phyloP scores from a whole-genome alignment of 2,329 filamentous ascomycete species.

The Cladosporium austrohemisphaericum region DNA sequence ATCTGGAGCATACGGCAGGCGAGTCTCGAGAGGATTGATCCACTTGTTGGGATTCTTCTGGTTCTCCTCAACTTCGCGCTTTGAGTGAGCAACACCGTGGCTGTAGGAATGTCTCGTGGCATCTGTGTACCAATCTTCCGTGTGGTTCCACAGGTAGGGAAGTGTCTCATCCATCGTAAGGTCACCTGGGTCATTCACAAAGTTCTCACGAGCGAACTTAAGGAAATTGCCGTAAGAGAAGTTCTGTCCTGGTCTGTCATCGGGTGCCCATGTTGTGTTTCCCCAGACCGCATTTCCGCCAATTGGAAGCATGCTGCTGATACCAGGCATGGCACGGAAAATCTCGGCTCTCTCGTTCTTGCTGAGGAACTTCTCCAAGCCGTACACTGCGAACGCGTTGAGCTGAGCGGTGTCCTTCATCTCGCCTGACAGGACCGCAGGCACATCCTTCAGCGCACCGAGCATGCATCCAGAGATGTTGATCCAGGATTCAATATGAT shows the following conservation, averaged over 20 bases:
- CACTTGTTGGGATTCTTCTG: constrained; percentile 63
- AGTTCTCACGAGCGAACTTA: constrained; percentile 69
- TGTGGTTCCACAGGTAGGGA: constrained; percentile 70
- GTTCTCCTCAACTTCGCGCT: constrained; percentile 69
- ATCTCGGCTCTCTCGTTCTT: constrained; percentile 88
- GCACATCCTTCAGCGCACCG: constrained; percentile 84
- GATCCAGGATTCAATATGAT: constrained; percentile 89
- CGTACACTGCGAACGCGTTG: constrained; percentile 94
- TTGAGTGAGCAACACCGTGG: constrained; percentile 78
- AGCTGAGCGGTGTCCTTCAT: constrained; percentile 98
- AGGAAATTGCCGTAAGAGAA: constrained; percentile 76
- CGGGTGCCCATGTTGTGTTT: constrained; percentile 79
- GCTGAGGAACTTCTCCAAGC: constrained; percentile 90
- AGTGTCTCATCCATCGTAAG: constrained; percentile 77
- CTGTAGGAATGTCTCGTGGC: constrained; percentile 75
- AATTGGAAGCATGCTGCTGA: constrained; percentile 93
- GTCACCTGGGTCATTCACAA: constrained; percentile 55
- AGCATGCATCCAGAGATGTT: constrained; percentile 99
- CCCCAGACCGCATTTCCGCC: constrained; percentile 96
- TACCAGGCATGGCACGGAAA: constrained; percentile 94
- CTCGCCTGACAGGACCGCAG: constrained; percentile 87
- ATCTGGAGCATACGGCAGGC: constrained; percentile 79
- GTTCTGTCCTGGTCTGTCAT: constrained; percentile 71
- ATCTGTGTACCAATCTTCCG: constrained; percentile 80
- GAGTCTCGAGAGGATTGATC: constrained; percentile 90